These are phyloP conservation scores for Sarocladiaceae sp. DNA, from an alignment of 2,329 filamentous ascomycete species.

Conservation along the genomic window DNA sequence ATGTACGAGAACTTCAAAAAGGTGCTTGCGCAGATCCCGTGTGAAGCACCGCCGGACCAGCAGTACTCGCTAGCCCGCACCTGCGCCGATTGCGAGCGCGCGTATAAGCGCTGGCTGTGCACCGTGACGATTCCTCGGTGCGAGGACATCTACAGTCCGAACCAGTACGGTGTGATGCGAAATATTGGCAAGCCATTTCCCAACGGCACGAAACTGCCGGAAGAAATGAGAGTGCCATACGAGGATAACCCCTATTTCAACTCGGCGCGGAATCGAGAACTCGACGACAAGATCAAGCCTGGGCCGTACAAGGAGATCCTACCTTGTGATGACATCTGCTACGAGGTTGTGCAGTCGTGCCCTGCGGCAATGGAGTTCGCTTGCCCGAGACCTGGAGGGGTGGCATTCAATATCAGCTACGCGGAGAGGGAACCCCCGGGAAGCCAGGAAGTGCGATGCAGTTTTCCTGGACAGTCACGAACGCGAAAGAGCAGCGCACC, in stretches of 20 bases:
- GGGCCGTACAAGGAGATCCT: constrained; percentile 92
- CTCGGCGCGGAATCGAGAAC: constrained; percentile 61
- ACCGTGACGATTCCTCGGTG: constrained; percentile 89
- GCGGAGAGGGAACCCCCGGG: constrained; percentile 19
- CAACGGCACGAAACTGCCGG: constrained; percentile 53
- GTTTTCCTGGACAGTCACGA: constrained; percentile 30
- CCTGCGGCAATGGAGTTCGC: constrained; percentile 68
- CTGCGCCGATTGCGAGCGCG: constrained; percentile 68
- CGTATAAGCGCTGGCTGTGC: constrained; percentile 95
- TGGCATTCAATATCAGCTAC: constrained; percentile 30
- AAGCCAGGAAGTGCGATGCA: constrained; percentile 26
- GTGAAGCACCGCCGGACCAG: constrained; percentile 66
- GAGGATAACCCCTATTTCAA: constrained; percentile 21
- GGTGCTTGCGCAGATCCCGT: constrained; percentile 76
- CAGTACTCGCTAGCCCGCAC: constrained; percentile 74
- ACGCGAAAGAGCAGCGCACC: constrained; percentile 19
- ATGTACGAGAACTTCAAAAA: constrained; percentile 76
- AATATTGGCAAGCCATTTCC: constrained; percentile 67
- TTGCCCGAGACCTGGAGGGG: constrained; percentile 53
- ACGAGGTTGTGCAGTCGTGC: constrained; percentile 77
- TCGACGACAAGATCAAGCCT: constrained; percentile 66
- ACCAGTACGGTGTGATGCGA: constrained; percentile 43
- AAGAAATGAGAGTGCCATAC: constrained; percentile 21
- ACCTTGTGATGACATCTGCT: constrained; percentile 84
- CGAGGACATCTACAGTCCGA: constrained; percentile 64